These are phyloP conservation scores for Eucalyptus curtisii DNA, from an alignment of 345 rosid species.

Conservation along the genomic window DNA sequence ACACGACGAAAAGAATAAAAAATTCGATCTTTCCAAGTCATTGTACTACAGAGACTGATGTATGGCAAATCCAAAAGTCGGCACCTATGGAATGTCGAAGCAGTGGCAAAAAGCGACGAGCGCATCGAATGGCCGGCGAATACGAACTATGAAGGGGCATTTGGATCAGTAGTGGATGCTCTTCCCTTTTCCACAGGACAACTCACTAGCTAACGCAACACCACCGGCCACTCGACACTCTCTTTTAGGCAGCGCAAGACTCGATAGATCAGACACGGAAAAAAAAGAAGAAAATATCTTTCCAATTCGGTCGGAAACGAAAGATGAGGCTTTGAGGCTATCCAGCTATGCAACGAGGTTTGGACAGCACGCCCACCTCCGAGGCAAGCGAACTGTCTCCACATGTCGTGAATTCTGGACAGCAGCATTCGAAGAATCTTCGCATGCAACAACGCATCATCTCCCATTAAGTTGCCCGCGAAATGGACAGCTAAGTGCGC, in stretches of 20 bases:
- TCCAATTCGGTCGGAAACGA: not conserved
- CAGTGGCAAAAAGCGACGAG: not conserved
- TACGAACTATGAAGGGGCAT: not conserved
- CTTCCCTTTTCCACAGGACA: not conserved
- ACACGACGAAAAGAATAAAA: no score
- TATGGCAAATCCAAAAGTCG: not conserved
- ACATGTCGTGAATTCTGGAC: not conserved
- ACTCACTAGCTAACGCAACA: not conserved
- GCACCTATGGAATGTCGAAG: not conserved
- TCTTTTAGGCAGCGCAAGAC: not conserved
- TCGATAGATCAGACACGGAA: not conserved
- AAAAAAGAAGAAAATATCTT: no score
- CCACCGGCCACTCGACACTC: not conserved
- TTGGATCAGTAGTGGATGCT: not conserved
- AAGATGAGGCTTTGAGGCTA: not conserved
- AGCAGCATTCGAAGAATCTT: not conserved
- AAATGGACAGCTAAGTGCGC: not conserved
- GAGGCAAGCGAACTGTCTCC: not conserved
- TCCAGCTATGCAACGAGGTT: not conserved
- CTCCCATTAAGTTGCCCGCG: not conserved
- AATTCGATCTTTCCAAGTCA: not conserved
- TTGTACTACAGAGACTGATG: not conserved
- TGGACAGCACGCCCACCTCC: not conserved
- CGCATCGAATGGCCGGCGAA: not conserved
- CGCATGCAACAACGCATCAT: not conserved